Percentiles rank a stretch among this genome's conserved stretches.
phyloP scores from a whole-genome alignment of 441 rosid species.

The Aquilaria agallochum region DNA sequence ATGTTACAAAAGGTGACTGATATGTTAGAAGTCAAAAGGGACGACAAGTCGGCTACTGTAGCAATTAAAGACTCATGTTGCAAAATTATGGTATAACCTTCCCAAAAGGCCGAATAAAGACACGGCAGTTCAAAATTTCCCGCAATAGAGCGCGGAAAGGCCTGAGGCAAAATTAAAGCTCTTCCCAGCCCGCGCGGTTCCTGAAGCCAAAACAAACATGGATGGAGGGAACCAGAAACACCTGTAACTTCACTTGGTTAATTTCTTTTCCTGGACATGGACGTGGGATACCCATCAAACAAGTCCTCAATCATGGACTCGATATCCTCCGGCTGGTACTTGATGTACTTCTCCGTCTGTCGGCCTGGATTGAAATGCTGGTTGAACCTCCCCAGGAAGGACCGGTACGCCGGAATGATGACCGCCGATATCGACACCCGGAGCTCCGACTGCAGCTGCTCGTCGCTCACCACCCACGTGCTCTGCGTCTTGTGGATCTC shows the following conservation, averaged over 20 bases:
- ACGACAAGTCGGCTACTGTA: too few relatives aligned
- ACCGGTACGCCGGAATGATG: slow-evolving; percentile 84
- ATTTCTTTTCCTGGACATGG: slow-evolving; percentile 42
- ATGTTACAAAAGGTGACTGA: too few relatives aligned
- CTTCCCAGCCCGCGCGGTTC: too few relatives aligned
- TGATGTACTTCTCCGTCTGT: slow-evolving; percentile 71
- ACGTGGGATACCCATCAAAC: slow-evolving; percentile 66
- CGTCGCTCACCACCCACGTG: slow-evolving; percentile 84
- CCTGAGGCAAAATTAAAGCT: too few relatives aligned
- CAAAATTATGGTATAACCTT: too few relatives aligned
- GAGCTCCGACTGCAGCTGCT: slow-evolving; percentile 87
- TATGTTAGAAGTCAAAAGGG: too few relatives aligned
- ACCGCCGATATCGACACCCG: slow-evolving; percentile 74
- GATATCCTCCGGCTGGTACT: slow-evolving; percentile 86
- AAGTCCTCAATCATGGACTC: slow-evolving; percentile 68
- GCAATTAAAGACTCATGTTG: too few relatives aligned
- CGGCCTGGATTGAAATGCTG: slow-evolving; percentile 54
- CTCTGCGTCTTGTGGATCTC: slow-evolving; percentile 90
- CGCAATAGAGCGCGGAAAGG: too few relatives aligned
- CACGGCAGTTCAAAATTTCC: too few relatives aligned
- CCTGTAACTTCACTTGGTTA: slow-evolving; percentile 3
- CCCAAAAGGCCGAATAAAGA: too few relatives aligned
- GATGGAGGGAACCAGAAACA: too few relatives aligned
- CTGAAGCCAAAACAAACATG: too few relatives aligned
- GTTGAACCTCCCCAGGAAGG: slow-evolving; percentile 74